Evolutionary conservation across 2,329 filamentous ascomycete species (phyloP).

Genomic region (Aspergillus spinulosporus): DNA sequence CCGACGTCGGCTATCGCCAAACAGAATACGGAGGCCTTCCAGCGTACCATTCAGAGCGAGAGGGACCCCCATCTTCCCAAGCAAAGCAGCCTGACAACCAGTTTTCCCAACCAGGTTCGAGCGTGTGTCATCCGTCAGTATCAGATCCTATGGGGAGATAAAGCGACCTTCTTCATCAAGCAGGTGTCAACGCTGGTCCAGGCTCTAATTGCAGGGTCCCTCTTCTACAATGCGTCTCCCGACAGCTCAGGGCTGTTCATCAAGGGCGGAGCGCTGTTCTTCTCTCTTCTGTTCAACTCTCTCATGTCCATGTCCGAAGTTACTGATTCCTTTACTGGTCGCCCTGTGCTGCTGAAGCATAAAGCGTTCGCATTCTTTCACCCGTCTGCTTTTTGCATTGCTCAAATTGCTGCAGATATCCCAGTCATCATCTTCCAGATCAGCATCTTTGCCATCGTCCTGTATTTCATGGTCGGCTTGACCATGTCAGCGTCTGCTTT

Average conservation of each 20-base stretch:
- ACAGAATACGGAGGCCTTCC: conserved; percentile 39
- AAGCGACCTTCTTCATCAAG: conserved; percentile 54
- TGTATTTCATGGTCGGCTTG: conserved; percentile 64
- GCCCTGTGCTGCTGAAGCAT: conserved; percentile 60
- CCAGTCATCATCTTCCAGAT: conserved; percentile 60
- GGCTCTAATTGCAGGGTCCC: conserved; percentile 63
- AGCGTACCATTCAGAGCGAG: conserved; percentile 53
- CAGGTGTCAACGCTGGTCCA: conserved; percentile 53
- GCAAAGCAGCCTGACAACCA: conserved; percentile 56
- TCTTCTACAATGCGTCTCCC: conserved; percentile 63
- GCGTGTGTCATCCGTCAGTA: conserved; percentile 61
- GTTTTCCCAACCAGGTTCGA: conserved; percentile 56
- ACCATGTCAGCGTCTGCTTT: conserved; percentile 54
- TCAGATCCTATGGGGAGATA: conserved; percentile 65
- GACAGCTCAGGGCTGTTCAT: conserved; percentile 62
- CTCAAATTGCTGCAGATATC: conserved; percentile 48
- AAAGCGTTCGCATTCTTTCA: conserved; percentile 56
- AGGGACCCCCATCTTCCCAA: conserved; percentile 57
- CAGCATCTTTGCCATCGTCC: conserved; percentile 55
- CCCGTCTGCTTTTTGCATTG: conserved; percentile 43
- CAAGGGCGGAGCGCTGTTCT: conserved; percentile 64
- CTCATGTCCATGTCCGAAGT: conserved; percentile 66
- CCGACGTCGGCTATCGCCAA: conserved; percentile 51
- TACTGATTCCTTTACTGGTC: conserved; percentile 59
- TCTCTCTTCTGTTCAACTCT: conserved; percentile 60